phyloP scores from a whole-genome alignment of 2,329 filamentous ascomycete species.

The Ceratocystis cacaofunesta region DNA sequence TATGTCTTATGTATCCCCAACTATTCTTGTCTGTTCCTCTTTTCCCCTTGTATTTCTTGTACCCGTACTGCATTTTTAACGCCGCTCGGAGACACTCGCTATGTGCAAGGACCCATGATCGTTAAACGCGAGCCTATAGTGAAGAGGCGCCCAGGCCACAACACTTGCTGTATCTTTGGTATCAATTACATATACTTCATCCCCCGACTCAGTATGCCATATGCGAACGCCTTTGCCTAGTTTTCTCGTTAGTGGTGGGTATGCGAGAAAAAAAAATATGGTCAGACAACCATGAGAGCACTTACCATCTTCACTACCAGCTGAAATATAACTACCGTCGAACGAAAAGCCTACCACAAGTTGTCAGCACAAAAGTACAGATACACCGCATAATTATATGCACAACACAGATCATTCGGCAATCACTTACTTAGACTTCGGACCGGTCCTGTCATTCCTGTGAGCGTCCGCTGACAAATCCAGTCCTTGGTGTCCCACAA shows the following conservation, averaged over 20 bases:
- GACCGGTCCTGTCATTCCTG: slow-evolving; percentile 53
- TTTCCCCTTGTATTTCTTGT: neutral
- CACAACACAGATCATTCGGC: neutral
- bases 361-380: neutral
- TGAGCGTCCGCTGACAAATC: slow-evolving; percentile 59
- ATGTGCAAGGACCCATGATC: slow-evolving; percentile 56
- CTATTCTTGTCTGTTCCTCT: neutral
- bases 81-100: slow-evolving; percentile 25
- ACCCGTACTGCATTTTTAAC: neutral
- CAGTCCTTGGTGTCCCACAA: slow-evolving; percentile 67
- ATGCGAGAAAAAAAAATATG: neutral
- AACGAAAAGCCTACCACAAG: slow-evolving; percentile 51
- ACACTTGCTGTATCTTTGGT: slow-evolving; percentile 48
- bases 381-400: neutral
- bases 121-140: slow-evolving; percentile 60
- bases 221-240: slow-evolving; percentile 40
- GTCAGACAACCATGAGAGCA: neutral
- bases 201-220: slow-evolving; percentile 58
- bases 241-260: neutral
- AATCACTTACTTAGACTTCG: slow-evolving; percentile 46
- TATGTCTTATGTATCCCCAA: too few species aligned
- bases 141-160: slow-evolving; percentile 61
- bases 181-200: slow-evolving; percentile 57
- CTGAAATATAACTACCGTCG: slow-evolving; percentile 60
- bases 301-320: slow-evolving; percentile 57